Evolutionary conservation across 2,329 filamentous ascomycete genomes (phyloP).

Genomic region (Aschersonia sp.): DNA sequence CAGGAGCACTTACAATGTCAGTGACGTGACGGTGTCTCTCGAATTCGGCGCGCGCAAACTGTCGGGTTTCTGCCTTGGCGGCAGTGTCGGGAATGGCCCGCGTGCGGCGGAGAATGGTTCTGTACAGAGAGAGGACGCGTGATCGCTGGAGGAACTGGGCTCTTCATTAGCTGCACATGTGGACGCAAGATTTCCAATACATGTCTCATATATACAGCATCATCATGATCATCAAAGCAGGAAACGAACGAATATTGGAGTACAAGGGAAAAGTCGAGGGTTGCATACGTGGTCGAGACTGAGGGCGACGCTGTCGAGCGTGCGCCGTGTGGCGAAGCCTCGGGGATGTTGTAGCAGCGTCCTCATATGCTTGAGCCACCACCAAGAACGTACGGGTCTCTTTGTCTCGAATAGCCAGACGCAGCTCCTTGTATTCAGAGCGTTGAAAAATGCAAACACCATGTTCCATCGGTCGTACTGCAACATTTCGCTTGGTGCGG

Average conservation of each 20-base stretch:
- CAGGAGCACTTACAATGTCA: conserved; percentile 31
- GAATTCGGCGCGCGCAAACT: conserved; percentile 45
- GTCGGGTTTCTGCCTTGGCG: conserved; percentile 39
- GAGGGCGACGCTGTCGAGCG: conserved; percentile 21
- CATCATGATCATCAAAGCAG: not conserved
- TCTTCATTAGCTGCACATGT: not conserved
- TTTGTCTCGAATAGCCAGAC: not conserved
- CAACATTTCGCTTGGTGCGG: no score
- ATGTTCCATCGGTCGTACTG: no score
- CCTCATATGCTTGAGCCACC: conserved; percentile 6
- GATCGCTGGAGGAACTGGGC: conserved; percentile 42
- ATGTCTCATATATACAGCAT: not conserved
- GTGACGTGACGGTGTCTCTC: conserved; percentile 41
- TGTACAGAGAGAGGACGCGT: conserved; percentile 41
- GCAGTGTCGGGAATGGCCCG: conserved; percentile 32
- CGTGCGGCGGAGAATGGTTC: conserved; percentile 40
- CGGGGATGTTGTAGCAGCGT: conserved; percentile 13
- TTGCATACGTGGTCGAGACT: conserved; percentile 43
- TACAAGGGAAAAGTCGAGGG: not conserved
- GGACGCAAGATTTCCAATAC: no score
- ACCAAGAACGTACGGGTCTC: not conserved
- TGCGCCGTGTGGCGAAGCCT: conserved; percentile 19
- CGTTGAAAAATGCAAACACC: no score
- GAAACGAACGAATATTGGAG: not conserved
- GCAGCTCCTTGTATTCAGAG: no score